Evolutionary conservation across 352 stramenopile genomes (phyloP).

Genomic region (Phytopythium aichiense): DNA sequence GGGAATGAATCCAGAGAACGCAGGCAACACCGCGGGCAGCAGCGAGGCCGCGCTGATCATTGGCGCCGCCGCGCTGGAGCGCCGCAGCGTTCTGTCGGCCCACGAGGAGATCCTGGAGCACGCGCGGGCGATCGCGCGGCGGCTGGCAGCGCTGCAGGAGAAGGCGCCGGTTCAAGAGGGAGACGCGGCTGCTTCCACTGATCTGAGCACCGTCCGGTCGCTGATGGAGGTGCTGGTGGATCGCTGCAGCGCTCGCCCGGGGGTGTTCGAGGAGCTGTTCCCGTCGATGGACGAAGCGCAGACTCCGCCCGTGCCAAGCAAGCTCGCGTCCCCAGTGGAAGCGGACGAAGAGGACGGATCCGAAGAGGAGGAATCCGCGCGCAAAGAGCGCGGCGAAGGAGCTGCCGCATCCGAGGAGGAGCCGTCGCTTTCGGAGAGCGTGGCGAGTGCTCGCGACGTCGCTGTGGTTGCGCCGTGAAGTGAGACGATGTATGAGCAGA

Average conservation of each 20-base stretch:
- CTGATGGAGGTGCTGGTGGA: constrained; percentile 55
- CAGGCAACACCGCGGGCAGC: constrained; percentile 15
- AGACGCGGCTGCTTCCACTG: background rate
- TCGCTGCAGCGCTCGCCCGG: constrained; percentile 42
- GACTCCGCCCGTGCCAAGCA: constrained; percentile 9
- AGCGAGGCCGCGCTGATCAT: constrained; percentile 32
- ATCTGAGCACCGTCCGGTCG: constrained; percentile 8
- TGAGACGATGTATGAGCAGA: background rate
- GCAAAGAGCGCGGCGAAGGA: background rate
- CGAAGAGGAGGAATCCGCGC: background rate
- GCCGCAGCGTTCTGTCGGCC: constrained; percentile 49
- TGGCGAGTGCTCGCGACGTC: background rate
- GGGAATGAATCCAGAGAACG: constrained; percentile 17
- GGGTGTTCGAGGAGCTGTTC: constrained; percentile 54
- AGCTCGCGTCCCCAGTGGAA: constrained; percentile 8
- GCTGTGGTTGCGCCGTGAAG: background rate
- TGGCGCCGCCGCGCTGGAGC: constrained; percentile 53
- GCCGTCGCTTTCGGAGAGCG: background rate
- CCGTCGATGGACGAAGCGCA: constrained; percentile 38
- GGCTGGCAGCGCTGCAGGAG: constrained; percentile 36
- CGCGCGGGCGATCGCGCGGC: constrained; percentile 52
- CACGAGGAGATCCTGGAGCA: constrained; percentile 79
- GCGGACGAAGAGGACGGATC: constrained; percentile 19
- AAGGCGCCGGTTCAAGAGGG: constrained; percentile 1
- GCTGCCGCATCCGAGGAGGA: background rate